Evolutionary conservation across 2,329 filamentous ascomycete genomes (phyloP), one percentile per base, ranked within the genome.

Genomic region (Aureobasidium musti): DNA sequence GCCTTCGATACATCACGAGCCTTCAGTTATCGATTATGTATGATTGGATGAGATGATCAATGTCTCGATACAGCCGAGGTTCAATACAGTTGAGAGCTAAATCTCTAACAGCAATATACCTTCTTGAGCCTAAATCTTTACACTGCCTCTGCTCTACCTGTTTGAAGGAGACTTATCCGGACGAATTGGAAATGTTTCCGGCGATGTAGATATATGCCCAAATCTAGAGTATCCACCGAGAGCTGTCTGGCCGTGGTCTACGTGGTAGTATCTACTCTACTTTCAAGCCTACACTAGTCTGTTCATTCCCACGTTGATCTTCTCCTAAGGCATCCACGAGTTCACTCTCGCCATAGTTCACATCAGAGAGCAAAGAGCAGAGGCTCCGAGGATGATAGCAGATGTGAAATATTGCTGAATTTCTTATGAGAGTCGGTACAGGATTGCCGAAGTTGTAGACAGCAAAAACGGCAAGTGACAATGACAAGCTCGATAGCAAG

Each of bases 21-120:
- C 57, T 49, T 19, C 54, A 26, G 45, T 33, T 45, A 45, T 59
- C 54, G 39, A 26, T 35, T 35, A 23, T 61, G 5, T 30, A 47
- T 59, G 56, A 59, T 45, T 59, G 56, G 41, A 33, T 23, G 39
- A 8, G 45, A 13, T 2, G 17, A 14, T 2, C 10, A 19, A 19
- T 26, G 17, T 30, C 14, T 21, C 14, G 7, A 33, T 21, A 26
- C 17, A 21, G 21, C 53, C 35, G 35, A 56, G 33, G 30, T 8
- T 43, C 37, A 11, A 59, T 10, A n/a, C n/a, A n/a, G 17, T 3
- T 17, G 14, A 28, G 39, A 45, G 39, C 26, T 28, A 28, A 28
- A 39, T 7, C 8, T 30, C 35, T 19, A 14, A 28, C n/a, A 11
- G 19, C 54, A 41, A 43, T 52, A 52, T 59, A 11, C 11, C 11